Percentiles rank a stretch among this genome's conserved stretches.
Conservation (phyloP, 768 basidiomycete species). For the Amanita molliuscula region DNA sequence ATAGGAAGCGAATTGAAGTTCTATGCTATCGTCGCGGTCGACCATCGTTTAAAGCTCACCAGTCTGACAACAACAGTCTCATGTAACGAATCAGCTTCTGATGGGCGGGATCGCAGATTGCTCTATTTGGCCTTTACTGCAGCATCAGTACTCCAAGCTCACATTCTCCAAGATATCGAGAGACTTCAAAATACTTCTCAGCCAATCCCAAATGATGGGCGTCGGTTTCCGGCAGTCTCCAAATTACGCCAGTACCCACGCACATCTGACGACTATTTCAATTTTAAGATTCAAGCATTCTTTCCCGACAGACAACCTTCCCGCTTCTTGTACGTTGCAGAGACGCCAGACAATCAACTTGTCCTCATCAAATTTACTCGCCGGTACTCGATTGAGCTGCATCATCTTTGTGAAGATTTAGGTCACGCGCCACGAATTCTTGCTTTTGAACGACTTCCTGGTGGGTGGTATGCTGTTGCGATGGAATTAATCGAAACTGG, state of each 20-base stretch:
- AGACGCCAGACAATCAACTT: slow-evolving; percentile 10
- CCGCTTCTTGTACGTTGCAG: slow-evolving; percentile 6
- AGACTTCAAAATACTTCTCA: not conserved
- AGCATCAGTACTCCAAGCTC: slow-evolving; percentile 10
- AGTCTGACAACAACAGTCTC: slow-evolving; percentile 14
- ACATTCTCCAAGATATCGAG: slow-evolving; percentile 8
- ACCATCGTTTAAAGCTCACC: slow-evolving; percentile 11
- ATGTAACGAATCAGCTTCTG: slow-evolving; percentile 11
- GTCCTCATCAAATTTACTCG: slow-evolving; percentile 13
- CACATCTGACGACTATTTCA: slow-evolving; percentile 5
- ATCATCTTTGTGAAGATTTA: slow-evolving; percentile 9
- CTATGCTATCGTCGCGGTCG: slow-evolving; percentile 12
- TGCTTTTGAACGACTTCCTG: too few relatives aligned
- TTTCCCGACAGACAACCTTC: not conserved
- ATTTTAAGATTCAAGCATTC: slow-evolving; percentile 6
- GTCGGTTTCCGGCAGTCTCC: not conserved
- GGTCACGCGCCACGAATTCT: too few relatives aligned
- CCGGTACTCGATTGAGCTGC: slow-evolving; percentile 11
- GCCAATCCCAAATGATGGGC: not conserved
- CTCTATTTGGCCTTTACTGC: slow-evolving; percentile 13
- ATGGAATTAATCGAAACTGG: not conserved
- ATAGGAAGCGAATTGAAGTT: slow-evolving; percentile 10
- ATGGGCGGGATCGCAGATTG: slow-evolving; percentile 8
- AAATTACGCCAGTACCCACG: not conserved
- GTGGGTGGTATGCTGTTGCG: too few relatives aligned